Evolutionary conservation across 805 yeast species (phyloP), one percentile per base, ranked within the genome.

Genomic region (Sungouiozyma intestinalis): DNA sequence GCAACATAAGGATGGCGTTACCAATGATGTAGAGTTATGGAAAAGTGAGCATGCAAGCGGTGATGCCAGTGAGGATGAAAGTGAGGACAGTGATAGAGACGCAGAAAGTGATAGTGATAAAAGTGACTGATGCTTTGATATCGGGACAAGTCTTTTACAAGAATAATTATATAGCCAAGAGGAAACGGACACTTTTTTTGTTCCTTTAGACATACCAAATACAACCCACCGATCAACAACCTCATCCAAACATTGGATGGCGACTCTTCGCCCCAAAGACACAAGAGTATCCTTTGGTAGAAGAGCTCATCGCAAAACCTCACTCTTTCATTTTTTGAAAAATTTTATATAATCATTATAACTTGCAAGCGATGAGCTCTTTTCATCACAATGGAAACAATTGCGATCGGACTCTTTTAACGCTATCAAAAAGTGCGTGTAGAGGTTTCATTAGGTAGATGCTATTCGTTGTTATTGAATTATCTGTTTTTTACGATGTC

Each of bases 1-100:
- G 33, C 84, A 84, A 57, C 73, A 76, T 50, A 69, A 74, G n/a
- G 65, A 73, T 1, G 85, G 84, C 16, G 81, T 74, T 3, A 64
- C 76, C 4, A 77, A 77, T 49, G 78, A 69, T 49, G 47, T 67
- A 16, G 60, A 60, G 19, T 50, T 40, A 8, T 36, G 40, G 15
- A 21, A 20, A 9, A 18, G 27, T 13, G 19, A 35, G 14, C 39
- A 42, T 16, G 46, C 36, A 20, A 33, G 35, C 4, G 44, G 40
- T 14, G 33, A 36, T 3, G 19, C 33, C 11, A 42, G 35, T 4
- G 39, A 38, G 1, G 45, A 38, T 4, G 51, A 36, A 9, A 16
- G 20, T 19, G 41, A 33, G 29, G 47, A 44, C n/a, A 46, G 41
- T n/a, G 40, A 35, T 17, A 33, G 17, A 11, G 40, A 38, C 14